Evolutionary conservation across 495 filamentous ascomycete species (phyloP).

Genomic region (Daldinia concentrica): DNA sequence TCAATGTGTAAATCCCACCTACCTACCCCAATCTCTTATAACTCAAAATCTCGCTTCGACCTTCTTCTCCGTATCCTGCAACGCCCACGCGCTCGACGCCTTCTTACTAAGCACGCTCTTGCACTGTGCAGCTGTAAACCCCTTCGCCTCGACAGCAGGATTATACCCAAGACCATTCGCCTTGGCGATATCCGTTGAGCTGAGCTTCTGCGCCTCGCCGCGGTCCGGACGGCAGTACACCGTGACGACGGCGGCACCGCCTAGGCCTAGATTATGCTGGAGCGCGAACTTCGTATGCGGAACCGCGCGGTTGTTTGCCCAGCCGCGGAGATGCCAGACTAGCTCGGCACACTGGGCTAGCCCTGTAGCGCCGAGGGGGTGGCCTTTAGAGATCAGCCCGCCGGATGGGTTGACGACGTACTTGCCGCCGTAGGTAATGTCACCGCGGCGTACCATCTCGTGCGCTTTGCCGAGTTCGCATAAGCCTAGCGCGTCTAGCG

Average conservation of each 20-base stretch:
- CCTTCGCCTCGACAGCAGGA: constrained; percentile 87
- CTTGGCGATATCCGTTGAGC: constrained; percentile 67
- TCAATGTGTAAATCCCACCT: neutral
- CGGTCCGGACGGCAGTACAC: constrained; percentile 92
- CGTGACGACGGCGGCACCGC: constrained; percentile 89
- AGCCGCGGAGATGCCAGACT: constrained; percentile 94
- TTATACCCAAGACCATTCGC: constrained; percentile 84
- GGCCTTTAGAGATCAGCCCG: constrained; percentile 94
- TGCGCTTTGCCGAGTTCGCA: constrained; percentile 84
- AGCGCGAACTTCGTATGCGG: constrained; percentile 73
- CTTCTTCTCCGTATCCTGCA: constrained; percentile 76
- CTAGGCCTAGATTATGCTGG: constrained; percentile 94
- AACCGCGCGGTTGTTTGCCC: constrained; percentile 90
- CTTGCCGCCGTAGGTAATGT: constrained; percentile 92
- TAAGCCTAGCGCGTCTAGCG: constrained; percentile 86
- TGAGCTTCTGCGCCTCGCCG: constrained; percentile 63
- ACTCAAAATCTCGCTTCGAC: constrained; percentile 62
- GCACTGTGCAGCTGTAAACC: constrained; percentile 80
- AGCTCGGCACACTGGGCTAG: constrained; percentile 95
- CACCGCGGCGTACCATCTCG: constrained; percentile 86
- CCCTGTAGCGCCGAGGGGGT: constrained; percentile 92
- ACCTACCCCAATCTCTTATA: neutral
- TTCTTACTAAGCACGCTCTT: constrained; percentile 75
- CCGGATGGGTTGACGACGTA: constrained; percentile 92
- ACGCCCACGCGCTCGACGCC: constrained; percentile 73